Evolutionary conservation across 2,329 filamentous ascomycete species (phyloP), one percentile per base, ranked within the genome.

Genomic region (Clonostachys sp.): DNA sequence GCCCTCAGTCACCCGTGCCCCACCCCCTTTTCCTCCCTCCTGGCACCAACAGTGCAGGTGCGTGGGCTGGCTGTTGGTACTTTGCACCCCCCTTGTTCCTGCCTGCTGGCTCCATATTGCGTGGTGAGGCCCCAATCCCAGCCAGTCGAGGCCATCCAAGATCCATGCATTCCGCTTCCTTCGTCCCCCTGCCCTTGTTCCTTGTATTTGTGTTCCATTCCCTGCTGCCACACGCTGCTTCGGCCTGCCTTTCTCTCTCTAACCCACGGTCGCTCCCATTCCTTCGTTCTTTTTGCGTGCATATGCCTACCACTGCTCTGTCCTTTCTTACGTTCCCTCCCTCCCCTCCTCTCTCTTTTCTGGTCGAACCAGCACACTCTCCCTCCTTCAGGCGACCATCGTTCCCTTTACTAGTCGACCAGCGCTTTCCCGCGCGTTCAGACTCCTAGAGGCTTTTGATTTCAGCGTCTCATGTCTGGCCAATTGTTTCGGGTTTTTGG

Each of bases 401-500:
- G 50, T 50, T 51, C 45, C 43, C 41, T 49, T 50, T 51, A 45
- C 45, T 49, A 49, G 48, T 51, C 48, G 50, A 50, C 48, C 45
- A 47, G 45, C 42, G 43, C 24, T 30, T 30, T 30, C 24, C 24
- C 24, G 46, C 46, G 46, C 47, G 36, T 51, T 20, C 41, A 49
- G 24, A 30, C 24, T 30, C 24, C 24, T 30, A 30, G 24, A 30
- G 24, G 24, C 24, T 30, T 30, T 30, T 3, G 2, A 30, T 30
- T 30, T 30, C 24, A 30, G 24, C 45, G 38, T 42, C 45, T 46
- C 38, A 46, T 46, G 43, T 36, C 20, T 35, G 30, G 43, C 17
- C 20, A n/a, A 30, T 30, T 30, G 24, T 30, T 30, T 30, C 24
- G 24, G 24, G 24, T 30, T 30, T 30, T 30, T 30, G 24, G 24